Base-by-base conservation (phyloP, 176 grass and related monocot species). In the Tillandsia fasciculata region DNA sequence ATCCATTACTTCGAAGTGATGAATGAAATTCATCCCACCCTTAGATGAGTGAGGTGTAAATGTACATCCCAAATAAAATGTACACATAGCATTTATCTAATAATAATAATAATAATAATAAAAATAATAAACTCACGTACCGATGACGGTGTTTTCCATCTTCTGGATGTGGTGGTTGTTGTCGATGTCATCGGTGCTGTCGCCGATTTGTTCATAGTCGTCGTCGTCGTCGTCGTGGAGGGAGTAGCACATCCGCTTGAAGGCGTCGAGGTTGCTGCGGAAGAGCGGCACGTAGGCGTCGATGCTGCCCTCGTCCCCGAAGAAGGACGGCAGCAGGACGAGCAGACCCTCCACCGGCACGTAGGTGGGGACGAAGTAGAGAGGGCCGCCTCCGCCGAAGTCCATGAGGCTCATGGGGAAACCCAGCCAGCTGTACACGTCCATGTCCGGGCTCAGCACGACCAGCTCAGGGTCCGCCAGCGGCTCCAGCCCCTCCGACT, bases 351-450 rank as follows among this genome's bases (percentile, higher is more conserved):
- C 52, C 12, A 56, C 15, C 2, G 52, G 52, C 2, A 56, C 11
- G 52, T 56, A 56, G 1, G 52, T 13, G 1, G 52, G 52, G 3
- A 56, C 15, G 12, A 56, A 56, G 52, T 56, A 56, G 52, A 56
- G 5, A 0, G 52, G 52, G 13, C 15, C 6, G 52, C 52, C 52
- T 1, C 12, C 52, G 15, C 52, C 52, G 52, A n/a, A 56, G 52
- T 56, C 52, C 52, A 56, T 56, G 1, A 56, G 15, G 52, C 52
- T 12, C 52, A 85, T 66, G 9, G 72, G 83, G 52, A 85, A 72
- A 66, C 72, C 64, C 18, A 65, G 28, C 83, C 83, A 85, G 72
- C 83, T 80, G 11, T 69, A 53, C 10, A 85, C 78, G 9, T 79
- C 83, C 18, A 85, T 20, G 69, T 80, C 58, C 0, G 83, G 83